Evolutionary conservation across 2,329 filamentous ascomycete genomes (phyloP).

Genomic region (Thielaviopsis punctulata): DNA sequence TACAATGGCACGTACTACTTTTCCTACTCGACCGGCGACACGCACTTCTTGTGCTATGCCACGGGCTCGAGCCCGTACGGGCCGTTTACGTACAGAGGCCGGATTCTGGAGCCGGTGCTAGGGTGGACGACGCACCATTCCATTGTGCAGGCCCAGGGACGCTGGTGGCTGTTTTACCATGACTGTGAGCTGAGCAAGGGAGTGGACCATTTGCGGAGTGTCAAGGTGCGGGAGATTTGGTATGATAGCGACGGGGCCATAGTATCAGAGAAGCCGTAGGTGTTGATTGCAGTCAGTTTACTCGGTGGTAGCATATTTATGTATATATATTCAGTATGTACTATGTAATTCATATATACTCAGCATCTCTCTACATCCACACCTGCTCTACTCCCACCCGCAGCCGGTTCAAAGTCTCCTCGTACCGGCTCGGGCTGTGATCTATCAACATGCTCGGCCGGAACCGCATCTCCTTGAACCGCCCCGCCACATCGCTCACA

Average conservation of each 20-base stretch:
- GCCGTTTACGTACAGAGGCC: conserved; percentile 55
- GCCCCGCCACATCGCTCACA: conserved; percentile 50
- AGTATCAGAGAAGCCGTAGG: conserved; percentile 16
- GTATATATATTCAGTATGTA: conserved; percentile 7
- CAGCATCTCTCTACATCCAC: conserved; percentile 6
- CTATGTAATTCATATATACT: not conserved
- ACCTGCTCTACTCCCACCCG: conserved; percentile 27
- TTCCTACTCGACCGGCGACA: conserved; percentile 62
- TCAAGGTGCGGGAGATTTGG: conserved; percentile 60
- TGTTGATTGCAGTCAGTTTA: no score
- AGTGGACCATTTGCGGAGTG: conserved; percentile 52
- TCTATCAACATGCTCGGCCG: conserved; percentile 58
- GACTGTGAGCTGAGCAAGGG: conserved; percentile 52
- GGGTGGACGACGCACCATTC: conserved; percentile 75
- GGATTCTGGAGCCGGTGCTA: conserved; percentile 57
- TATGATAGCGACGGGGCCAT: conserved; percentile 42
- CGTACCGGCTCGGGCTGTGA: conserved; percentile 59
- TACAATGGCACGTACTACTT: conserved; percentile 54
- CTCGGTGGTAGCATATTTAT: conserved; percentile 28
- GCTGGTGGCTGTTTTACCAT: conserved; percentile 63
- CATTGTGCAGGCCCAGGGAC: conserved; percentile 54
- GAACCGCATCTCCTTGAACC: conserved; percentile 55
- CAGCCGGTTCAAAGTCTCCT: conserved; percentile 48
- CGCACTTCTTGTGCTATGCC: conserved; percentile 57
- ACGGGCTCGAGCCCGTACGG: conserved; percentile 46